Evolutionary conservation across 805 yeast genomes (phyloP).

Genomic region (Jamesozyma piceae): DNA sequence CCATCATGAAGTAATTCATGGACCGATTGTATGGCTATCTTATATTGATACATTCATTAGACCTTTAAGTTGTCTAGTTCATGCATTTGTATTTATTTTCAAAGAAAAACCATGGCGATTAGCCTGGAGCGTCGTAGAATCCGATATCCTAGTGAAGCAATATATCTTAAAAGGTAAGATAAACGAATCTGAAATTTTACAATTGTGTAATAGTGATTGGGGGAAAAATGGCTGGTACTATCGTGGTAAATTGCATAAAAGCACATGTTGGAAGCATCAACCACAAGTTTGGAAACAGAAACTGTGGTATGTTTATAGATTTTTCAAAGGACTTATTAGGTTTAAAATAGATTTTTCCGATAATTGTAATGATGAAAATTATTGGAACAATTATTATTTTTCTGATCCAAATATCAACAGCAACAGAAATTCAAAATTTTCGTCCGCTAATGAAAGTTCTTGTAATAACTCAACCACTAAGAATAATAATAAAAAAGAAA

Average conservation of each 20-base stretch:
- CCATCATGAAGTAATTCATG: conserved; percentile 37
- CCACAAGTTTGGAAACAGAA: conserved; percentile 17
- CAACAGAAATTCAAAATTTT: not conserved
- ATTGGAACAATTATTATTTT: conserved; percentile 17
- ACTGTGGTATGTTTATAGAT: conserved; percentile 21
- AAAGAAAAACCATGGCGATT: conserved; percentile 75
- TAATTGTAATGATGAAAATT: conserved; percentile 20
- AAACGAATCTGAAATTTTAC: conserved; percentile 18
- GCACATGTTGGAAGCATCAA: conserved; percentile 25
- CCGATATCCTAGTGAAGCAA: conserved; percentile 13
- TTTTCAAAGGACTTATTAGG: conserved; percentile 10
- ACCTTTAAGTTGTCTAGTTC: conserved; percentile 73
- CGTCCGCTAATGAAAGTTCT: not conserved
- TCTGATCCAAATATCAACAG: conserved; percentile 1
- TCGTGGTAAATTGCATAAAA: conserved; percentile 19
- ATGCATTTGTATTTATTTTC: conserved; percentile 61
- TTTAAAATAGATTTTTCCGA: conserved; percentile 16
- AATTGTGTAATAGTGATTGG: conserved; percentile 15
- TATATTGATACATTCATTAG: conserved; percentile 66
- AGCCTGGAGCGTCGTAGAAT: conserved; percentile 27
- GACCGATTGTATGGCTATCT: conserved; percentile 54
- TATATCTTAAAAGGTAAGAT: conserved; percentile 21
- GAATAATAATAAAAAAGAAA: not conserved
- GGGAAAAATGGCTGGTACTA: conserved; percentile 30
- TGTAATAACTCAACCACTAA: not conserved